Evolutionary conservation across 345 rosid species (phyloP).

Genomic region (Euclidium syriacum): DNA sequence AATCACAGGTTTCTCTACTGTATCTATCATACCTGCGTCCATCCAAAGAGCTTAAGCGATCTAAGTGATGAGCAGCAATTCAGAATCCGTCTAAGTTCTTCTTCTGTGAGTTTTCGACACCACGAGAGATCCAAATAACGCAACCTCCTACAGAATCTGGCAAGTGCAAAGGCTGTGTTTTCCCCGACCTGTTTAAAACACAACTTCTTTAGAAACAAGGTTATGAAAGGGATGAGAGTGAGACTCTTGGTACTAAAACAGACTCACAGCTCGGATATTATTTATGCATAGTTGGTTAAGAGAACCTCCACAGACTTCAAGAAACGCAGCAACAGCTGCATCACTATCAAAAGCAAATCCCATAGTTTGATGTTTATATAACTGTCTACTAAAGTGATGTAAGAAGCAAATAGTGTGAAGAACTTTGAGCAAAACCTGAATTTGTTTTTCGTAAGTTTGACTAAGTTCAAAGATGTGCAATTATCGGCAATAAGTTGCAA

Average conservation of each 20-base stretch:
- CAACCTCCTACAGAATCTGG: constrained; percentile 38
- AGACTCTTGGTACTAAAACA: background rate
- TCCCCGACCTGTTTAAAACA: constrained; percentile 42
- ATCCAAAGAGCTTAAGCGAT: constrained; percentile 57
- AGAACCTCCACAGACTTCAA: constrained; percentile 45
- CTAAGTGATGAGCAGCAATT: constrained; percentile 42
- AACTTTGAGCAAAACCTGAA: constrained; percentile 25
- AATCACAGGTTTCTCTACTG: background rate
- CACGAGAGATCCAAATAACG: constrained; percentile 53
- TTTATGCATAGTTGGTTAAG: constrained; percentile 45
- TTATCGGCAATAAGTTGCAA: constrained; percentile 40
- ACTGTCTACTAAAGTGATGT: background rate
- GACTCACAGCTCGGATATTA: constrained; percentile 34
- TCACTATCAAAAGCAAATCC: constrained; percentile 40
- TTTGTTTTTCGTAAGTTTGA: background rate
- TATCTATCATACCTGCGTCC: constrained; percentile 41
- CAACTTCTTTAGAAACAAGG: background rate
- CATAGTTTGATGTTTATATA: background rate
- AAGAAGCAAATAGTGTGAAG: constrained; percentile 8
- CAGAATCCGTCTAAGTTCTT: constrained; percentile 47
- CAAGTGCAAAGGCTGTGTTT: constrained; percentile 44
- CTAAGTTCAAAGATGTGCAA: constrained; percentile 29
- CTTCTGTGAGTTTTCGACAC: constrained; percentile 48
- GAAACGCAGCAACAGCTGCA: constrained; percentile 55
- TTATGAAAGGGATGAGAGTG: constrained; percentile 1